phyloP scores from a whole-genome alignment of 2,329 filamentous ascomycete genomes.

The Dactylella cylindrospora region DNA sequence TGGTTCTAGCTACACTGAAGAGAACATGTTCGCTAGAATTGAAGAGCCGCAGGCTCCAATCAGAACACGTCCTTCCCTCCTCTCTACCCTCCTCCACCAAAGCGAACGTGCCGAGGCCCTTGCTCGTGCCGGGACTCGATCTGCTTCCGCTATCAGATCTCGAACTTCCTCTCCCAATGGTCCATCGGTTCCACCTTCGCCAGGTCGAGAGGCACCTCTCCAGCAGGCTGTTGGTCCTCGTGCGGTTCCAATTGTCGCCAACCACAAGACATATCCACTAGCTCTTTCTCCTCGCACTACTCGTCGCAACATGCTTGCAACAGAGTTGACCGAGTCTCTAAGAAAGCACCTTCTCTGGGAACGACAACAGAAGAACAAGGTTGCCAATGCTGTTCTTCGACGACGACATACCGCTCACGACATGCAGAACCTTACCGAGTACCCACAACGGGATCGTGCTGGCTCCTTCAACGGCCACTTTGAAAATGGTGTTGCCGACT shows the following conservation, averaged over 20 bases:
- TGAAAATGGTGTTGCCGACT: constrained; percentile 76
- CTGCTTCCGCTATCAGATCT: constrained; percentile 60
- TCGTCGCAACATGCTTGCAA: constrained; percentile 90
- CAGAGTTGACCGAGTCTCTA: constrained; percentile 89
- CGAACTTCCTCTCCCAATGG: constrained; percentile 70
- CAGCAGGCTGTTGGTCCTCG: constrained; percentile 66
- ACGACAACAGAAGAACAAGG: constrained; percentile 88
- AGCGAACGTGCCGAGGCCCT: constrained; percentile 70
- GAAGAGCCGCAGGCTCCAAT: constrained; percentile 78
- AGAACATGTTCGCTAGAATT: constrained; percentile 81
- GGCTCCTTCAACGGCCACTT: constrained; percentile 85
- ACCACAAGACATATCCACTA: constrained; percentile 67
- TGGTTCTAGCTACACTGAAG: constrained; percentile 78
- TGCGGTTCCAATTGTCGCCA: constrained; percentile 78
- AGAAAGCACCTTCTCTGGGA: constrained; percentile 92
- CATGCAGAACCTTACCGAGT: constrained; percentile 73
- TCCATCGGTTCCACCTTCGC: constrained; percentile 65
- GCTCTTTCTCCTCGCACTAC: constrained; percentile 89
- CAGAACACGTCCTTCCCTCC: constrained; percentile 79
- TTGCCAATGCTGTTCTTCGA: constrained; percentile 84
- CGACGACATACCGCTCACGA: constrained; percentile 88
- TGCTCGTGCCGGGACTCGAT: constrained; percentile 55
- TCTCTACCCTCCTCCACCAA: constrained; percentile 85
- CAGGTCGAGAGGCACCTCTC: constrained; percentile 61
- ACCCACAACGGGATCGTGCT: constrained; percentile 68